Base-by-base conservation (phyloP, 2,329 filamentous ascomycete genomes). In the Neofusicoccum parvum region DNA sequence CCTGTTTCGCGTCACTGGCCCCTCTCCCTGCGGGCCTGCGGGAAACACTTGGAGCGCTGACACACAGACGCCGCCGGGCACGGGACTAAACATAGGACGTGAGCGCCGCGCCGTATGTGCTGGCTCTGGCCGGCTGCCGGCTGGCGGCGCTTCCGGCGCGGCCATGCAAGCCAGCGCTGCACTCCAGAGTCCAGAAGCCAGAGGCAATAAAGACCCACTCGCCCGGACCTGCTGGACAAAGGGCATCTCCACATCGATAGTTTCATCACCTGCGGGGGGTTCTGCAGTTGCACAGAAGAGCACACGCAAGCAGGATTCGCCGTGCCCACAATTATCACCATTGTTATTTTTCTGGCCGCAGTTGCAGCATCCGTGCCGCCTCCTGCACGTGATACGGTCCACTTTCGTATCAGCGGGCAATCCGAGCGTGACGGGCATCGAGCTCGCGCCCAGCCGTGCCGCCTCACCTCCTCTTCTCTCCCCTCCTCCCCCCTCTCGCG, bases 361-460 rank as follows among this genome's bases (percentile, higher is more conserved):
- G 17, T 9, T 34, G 41, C 41, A 48, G 27, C 41, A 45, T 12
- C 32, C 12, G 56, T 46, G 56, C 56, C 56, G 41, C 56, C 7
- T 37, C 32, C 27, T 60, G 56, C 56, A 60, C 56, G 56, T 60
- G 56, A 60, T 36, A 59, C 41, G 43, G 15, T 48, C 56, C 56
- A 60, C 56, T 60, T 34, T 60, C 56, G 56, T 37, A 37, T 48
- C 32, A 46, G 54, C 27, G 27, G 27, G 27, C 27, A 32, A 32
- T 6, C 27, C 27, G 27, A 32, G 27, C 27, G 27, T 32, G 27
- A 32, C 10, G 53, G 23, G 54, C 54, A 58, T 45, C 14, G 39
- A 58, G 39, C 39, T 58, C 37, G n/a, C 41, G 15, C 2, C 49
- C n/a, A 39, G 37, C 51, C 3, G 37, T 32, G 51, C 51, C 20